phyloP scores from a whole-genome alignment of 1,284 basidiomycete genomes.

The Ceratorhiza oryzae-sativae region DNA sequence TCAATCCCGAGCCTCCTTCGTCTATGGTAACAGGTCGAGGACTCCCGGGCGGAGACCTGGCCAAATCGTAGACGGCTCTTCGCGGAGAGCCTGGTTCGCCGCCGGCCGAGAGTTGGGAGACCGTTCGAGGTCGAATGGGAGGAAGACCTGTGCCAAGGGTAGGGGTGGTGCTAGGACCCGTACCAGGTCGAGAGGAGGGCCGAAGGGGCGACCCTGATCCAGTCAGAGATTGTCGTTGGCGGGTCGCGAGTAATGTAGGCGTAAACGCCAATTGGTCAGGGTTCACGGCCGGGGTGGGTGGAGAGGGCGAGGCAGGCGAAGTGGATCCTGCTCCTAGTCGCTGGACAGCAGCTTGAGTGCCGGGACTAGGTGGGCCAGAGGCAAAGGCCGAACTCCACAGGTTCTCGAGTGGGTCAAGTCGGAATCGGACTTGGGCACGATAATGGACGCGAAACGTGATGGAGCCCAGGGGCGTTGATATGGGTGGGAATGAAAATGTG shows the following conservation, averaged over 20 bases:
- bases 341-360: not conserved
- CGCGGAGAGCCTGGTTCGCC: not conserved
- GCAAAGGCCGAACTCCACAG: constrained; percentile 70
- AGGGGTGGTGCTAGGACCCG: not conserved
- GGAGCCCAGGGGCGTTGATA: constrained; percentile 71
- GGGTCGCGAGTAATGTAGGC: constrained; percentile 59
- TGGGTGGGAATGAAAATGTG: constrained; percentile 64
- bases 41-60: not conserved
- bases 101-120: not conserved
- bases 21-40: constrained; percentile 1
- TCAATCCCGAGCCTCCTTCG: constrained; percentile 17
- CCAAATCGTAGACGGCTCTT: not conserved
- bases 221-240: constrained; percentile 53
- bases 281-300: constrained; percentile 4
- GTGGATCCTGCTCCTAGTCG: not conserved
- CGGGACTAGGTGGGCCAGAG: constrained; percentile 14
- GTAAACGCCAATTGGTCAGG: constrained; percentile 61
- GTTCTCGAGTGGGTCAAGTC: constrained; percentile 74
- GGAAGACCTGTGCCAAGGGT: not conserved
- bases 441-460: constrained; percentile 68
- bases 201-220: constrained; percentile 29
- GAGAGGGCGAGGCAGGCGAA: constrained; percentile 55
- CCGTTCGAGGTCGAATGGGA: constrained; percentile 15
- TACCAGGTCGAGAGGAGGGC: constrained; percentile 6
- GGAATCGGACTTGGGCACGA: constrained; percentile 69